These are phyloP conservation scores for Argentina anserina DNA, from an alignment of 306 rosid genomes.

Conservation along the genomic window DNA sequence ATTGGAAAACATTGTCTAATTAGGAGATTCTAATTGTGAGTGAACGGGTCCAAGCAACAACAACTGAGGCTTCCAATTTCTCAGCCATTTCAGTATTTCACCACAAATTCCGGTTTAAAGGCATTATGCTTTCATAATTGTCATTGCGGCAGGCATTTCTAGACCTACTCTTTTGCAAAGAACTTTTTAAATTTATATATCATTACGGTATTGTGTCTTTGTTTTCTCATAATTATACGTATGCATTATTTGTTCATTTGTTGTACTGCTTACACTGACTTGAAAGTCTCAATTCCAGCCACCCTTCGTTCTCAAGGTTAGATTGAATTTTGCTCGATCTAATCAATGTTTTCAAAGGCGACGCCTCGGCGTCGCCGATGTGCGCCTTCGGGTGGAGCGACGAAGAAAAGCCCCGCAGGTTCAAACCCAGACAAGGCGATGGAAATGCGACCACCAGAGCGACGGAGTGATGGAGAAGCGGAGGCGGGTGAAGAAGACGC, in stretches of 20 bases:
- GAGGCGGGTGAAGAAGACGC: no score
- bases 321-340: no score
- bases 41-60: not conserved
- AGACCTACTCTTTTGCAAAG: not conserved
- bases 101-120: conserved; percentile 24
- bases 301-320: not conserved
- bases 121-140: conserved; percentile 11
- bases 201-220: not conserved
- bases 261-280: not conserved
- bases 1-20: not conserved
- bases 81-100: conserved; percentile 2
- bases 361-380: no score
- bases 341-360: no score
- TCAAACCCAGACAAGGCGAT: no score
- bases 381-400: no score
- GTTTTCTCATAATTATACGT: not conserved
- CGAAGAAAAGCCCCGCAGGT: no score
- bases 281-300: not conserved
- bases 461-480: no score
- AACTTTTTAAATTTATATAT: not conserved
- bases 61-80: not conserved
- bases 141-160: not conserved
- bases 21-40: not conserved
- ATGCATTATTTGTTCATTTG: not conserved
- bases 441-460: no score